Evolutionary conservation across 2,329 filamentous ascomycete genomes (phyloP).

Genomic region (Cladosporium halotolerans): DNA sequence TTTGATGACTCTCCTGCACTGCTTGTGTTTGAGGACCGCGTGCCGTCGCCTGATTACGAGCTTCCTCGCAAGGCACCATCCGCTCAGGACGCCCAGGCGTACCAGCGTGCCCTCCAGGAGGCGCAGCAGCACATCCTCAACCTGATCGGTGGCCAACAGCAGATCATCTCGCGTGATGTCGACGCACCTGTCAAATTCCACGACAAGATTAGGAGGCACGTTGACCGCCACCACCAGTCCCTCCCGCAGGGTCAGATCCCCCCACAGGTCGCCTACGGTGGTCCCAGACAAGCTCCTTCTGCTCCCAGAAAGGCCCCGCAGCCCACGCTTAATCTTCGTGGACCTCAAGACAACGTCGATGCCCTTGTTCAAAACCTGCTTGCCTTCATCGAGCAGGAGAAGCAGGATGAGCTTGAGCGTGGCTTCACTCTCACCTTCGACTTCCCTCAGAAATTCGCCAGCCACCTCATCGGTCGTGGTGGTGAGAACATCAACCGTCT

Average conservation of each 20-base stretch:
- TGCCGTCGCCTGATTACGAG: conserved; percentile 45
- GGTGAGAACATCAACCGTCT: conserved; percentile 65
- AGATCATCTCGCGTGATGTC: conserved; percentile 49
- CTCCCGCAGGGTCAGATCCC: conserved; percentile 47
- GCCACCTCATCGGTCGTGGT: conserved; percentile 66
- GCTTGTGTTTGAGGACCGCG: conserved; percentile 67
- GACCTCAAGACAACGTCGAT: conserved; percentile 66
- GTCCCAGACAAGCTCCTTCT: conserved; percentile 40
- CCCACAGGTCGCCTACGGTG: conserved; percentile 49
- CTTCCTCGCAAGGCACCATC: conserved; percentile 53
- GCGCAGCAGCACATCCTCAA: conserved; percentile 52
- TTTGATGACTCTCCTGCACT: conserved; percentile 56
- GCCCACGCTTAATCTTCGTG: conserved; percentile 59
- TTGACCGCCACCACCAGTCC: conserved; percentile 50
- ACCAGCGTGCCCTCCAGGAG: conserved; percentile 52
- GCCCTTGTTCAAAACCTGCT: conserved; percentile 66
- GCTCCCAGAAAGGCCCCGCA: conserved; percentile 43
- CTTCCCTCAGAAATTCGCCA: conserved; percentile 91
- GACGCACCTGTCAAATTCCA: conserved; percentile 56
- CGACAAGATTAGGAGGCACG: conserved; percentile 56
- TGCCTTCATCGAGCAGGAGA: conserved; percentile 78
- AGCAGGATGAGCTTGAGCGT: conserved; percentile 88
- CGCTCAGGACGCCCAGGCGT: conserved; percentile 48
- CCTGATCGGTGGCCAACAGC: conserved; percentile 48
- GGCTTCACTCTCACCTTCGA: conserved; percentile 82